phyloP scores from a whole-genome alignment of 176 grass and related monocot species.

The Bothriochloa decipiens region DNA sequence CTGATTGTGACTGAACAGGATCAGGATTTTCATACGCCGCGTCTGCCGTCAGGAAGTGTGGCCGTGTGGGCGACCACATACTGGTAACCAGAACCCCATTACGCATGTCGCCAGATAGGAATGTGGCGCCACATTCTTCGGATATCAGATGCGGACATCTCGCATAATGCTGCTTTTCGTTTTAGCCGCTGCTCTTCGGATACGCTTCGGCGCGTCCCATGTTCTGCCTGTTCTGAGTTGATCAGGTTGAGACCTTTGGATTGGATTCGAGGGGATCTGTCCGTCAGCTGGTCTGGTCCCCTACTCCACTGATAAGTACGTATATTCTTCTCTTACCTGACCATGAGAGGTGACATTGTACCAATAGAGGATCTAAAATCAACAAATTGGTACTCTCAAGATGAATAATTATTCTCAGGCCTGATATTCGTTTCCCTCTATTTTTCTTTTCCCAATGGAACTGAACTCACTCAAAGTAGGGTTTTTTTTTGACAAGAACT shows the following conservation, averaged over 20 bases:
- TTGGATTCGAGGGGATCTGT: conserved; percentile 18
- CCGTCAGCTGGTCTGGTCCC: conserved; percentile 16
- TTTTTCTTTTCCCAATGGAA: no score
- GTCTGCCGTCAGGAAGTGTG: no score
- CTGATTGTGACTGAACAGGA: background rate
- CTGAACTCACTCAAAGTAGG: no score
- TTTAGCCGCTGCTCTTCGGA: no score
- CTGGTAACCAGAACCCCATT: background rate
- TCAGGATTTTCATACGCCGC: conserved; percentile 6
- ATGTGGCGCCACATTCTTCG: conserved; percentile 18
- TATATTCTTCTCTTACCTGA: no score
- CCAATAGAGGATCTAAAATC: no score
- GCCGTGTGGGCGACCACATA: background rate
- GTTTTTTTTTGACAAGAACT: no score
- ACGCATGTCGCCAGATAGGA: background rate
- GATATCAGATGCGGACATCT: conserved; percentile 31
- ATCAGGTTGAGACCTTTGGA: background rate
- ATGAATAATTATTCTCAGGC: no score
- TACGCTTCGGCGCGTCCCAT: background rate
- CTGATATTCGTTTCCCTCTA: no score
- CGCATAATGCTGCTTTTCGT: background rate
- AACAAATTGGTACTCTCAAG: no score
- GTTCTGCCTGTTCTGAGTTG: background rate
- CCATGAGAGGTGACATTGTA: no score
- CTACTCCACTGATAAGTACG: no score